Percentiles rank a stretch among this genome's conserved stretches.
Conservation (phyloP, 306 rosid genomes). For the Geum urbanum region DNA sequence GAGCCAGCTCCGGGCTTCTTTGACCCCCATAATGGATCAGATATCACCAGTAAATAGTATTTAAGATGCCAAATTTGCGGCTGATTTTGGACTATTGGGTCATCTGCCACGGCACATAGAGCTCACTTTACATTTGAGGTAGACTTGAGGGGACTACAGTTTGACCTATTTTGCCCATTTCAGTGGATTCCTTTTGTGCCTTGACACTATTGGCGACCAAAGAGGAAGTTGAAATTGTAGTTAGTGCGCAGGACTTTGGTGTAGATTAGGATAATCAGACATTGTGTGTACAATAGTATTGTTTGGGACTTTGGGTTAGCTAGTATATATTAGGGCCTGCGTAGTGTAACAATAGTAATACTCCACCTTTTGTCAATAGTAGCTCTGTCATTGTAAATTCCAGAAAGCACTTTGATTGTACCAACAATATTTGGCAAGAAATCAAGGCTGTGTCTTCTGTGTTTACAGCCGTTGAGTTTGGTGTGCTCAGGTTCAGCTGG, state of each 20-base stretch:
- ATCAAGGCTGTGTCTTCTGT: not conserved
- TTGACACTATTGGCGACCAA: conserved; percentile 12
- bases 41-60: conserved; percentile 7
- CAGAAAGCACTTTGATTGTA: not conserved
- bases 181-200: conserved; percentile 7
- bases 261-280: not conserved
- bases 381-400: conserved; percentile 2
- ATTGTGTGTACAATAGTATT: not conserved
- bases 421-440: not conserved
- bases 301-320: not conserved
- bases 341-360: not conserved
- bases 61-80: conserved; percentile 5
- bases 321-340: conserved; percentile 9
- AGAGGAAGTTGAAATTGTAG: not conserved
- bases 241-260: not conserved
- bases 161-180: conserved; percentile 13
- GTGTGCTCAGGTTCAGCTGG: not conserved
- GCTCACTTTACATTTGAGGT: not conserved
- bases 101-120: not conserved
- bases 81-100: not conserved
- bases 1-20: not conserved
- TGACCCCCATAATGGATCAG: conserved; percentile 1
- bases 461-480: not conserved
- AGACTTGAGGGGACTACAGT: conserved; percentile 1
- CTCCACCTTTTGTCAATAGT: not conserved